Percentiles rank a stretch among this genome's conserved stretches.
phyloP scores from a whole-genome alignment of 768 basidiomycete genomes.

The Pilatotrama ljubarskyi region DNA sequence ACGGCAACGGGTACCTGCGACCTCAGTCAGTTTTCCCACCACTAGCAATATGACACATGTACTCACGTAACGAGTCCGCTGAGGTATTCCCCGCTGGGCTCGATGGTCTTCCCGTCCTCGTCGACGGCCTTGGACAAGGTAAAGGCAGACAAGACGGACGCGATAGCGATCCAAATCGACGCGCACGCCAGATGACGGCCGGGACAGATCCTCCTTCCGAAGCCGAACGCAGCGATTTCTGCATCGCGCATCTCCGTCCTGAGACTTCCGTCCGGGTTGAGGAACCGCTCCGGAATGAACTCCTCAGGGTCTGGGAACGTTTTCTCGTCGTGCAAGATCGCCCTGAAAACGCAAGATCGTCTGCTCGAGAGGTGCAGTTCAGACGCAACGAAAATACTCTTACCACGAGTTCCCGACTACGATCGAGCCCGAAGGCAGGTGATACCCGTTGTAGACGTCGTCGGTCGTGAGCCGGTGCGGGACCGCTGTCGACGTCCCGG shows the following conservation, averaged over 20 bases:
- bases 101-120: conserved; percentile 27
- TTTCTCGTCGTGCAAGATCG: conserved; percentile 23
- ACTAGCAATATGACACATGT: background rate
- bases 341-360: conserved; percentile 9
- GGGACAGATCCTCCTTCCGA: conserved; percentile 30
- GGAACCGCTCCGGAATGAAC: conserved; percentile 30
- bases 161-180: conserved; percentile 29
- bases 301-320: conserved; percentile 25
- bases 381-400: conserved; percentile 1
- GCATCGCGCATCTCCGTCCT: conserved; percentile 18
- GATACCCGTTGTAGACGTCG: conserved; percentile 25
- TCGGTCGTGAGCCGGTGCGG: conserved; percentile 23
- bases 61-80: conserved; percentile 27
- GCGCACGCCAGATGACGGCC: conserved; percentile 28
- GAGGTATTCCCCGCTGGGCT: conserved; percentile 25
- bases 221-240: conserved; percentile 22
- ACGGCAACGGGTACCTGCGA: conserved; percentile 20
- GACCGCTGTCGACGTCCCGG: conserved; percentile 10
- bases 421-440: conserved; percentile 21
- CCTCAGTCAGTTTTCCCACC: background rate
- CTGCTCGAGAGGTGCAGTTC: background rate
- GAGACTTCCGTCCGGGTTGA: conserved; percentile 21
- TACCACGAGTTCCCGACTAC: conserved; percentile 27
- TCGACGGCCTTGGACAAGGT: conserved; percentile 28
- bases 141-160: conserved; percentile 29